These are phyloP conservation scores for Dendrostoma leiphaemia DNA, from an alignment of 2,329 filamentous ascomycete species.

Conservation along the genomic window DNA sequence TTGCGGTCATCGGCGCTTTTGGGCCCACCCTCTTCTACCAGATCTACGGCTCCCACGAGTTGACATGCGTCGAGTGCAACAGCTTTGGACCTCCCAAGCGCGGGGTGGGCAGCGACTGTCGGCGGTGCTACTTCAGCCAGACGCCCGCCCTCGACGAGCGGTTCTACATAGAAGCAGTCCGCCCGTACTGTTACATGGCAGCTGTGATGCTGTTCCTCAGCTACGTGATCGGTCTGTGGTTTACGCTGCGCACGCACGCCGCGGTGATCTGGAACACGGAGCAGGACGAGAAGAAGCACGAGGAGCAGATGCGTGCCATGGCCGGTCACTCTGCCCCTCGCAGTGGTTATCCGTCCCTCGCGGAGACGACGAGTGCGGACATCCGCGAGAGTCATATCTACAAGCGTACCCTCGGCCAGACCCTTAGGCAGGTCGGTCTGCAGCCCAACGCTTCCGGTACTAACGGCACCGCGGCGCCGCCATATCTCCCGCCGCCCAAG, in stretches of 20 bases:
- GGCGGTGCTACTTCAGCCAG: slow-evolving; percentile 92
- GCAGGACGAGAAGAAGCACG: slow-evolving; percentile 70
- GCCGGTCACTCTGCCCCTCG: slow-evolving; percentile 25
- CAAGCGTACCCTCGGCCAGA: slow-evolving; percentile 89
- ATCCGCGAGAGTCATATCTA: slow-evolving; percentile 88
- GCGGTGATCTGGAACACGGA: slow-evolving; percentile 96
- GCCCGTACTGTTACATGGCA: slow-evolving; percentile 89
- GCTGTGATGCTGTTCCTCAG: slow-evolving; percentile 84
- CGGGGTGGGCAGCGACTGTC: slow-evolving; percentile 67
- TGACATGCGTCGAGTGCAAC: slow-evolving; percentile 73
- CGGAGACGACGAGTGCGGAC: slow-evolving; percentile 56
- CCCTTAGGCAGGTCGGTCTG: slow-evolving; percentile 78
- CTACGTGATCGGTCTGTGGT: slow-evolving; percentile 91
- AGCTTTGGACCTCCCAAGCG: slow-evolving; percentile 40
- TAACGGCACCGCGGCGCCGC: slow-evolving; percentile 51
- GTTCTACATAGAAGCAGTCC: slow-evolving; percentile 88
- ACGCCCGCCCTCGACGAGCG: slow-evolving; percentile 77
- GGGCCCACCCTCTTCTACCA: slow-evolving; percentile 97
- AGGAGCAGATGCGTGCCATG: slow-evolving; percentile 40
- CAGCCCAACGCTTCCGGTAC: slow-evolving; percentile 35
- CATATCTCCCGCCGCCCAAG: slow-evolving; percentile 77
- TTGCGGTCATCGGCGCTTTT: slow-evolving; percentile 93
- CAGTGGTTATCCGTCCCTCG: slow-evolving; percentile 28
- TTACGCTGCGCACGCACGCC: slow-evolving; percentile 92
- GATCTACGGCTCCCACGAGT: slow-evolving; percentile 95